Evolutionary conservation across 306 rosid species (phyloP).

Genomic region (Spatholobus suberectus): DNA sequence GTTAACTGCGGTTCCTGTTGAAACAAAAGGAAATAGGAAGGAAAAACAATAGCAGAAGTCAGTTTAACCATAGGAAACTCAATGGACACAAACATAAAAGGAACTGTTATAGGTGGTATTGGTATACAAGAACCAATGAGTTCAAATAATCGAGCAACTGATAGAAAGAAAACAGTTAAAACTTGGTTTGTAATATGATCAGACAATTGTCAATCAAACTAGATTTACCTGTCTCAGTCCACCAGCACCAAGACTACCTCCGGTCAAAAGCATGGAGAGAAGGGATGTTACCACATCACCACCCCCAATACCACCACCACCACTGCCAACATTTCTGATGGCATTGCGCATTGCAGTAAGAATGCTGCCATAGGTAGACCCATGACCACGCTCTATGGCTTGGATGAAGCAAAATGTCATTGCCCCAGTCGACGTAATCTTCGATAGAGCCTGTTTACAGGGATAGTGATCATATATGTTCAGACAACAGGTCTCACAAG

Average conservation of each 20-base stretch:
- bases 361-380: slow-evolving; percentile 81
- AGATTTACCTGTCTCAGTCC: slow-evolving; percentile 69
- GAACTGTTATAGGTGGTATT: background rate
- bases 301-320: slow-evolving; percentile 57
- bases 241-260: slow-evolving; percentile 55
- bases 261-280: slow-evolving; percentile 69
- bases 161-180: slow-evolving; percentile 10
- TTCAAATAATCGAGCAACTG: background rate
- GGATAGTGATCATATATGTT: slow-evolving; percentile 24
- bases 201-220: background rate
- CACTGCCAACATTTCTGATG: slow-evolving; percentile 63
- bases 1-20: slow-evolving; percentile 97
- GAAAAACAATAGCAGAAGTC: slow-evolving; percentile 37
- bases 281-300: slow-evolving; percentile 63
- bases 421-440: slow-evolving; percentile 95
- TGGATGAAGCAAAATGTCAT: slow-evolving; percentile 98
- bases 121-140: slow-evolving; percentile 1
- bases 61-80: slow-evolving; percentile 11
- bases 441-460: slow-evolving; percentile 84
- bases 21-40: slow-evolving; percentile 35
- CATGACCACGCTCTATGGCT: slow-evolving; percentile 89
- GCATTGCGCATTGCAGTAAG: slow-evolving; percentile 82
- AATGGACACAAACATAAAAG: background rate
- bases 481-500: slow-evolving; percentile 1
- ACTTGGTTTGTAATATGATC: background rate